Evolutionary conservation across 2,329 filamentous ascomycete species (phyloP).

Genomic region (Aspergillus fijiensis): DNA sequence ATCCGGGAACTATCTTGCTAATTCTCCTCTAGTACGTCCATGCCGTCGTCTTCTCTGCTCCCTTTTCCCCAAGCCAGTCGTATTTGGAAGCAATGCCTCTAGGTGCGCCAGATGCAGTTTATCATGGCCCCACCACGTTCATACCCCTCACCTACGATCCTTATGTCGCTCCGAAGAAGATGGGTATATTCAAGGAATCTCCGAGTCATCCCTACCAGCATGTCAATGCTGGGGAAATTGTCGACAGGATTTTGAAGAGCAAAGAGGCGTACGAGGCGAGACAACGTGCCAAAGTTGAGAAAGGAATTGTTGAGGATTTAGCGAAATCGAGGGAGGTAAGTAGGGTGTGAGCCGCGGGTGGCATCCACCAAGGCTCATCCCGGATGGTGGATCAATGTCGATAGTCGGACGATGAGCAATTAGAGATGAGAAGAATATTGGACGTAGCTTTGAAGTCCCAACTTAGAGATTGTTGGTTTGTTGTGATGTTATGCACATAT

Average conservation of each 20-base stretch:
- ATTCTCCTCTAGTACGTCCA: slow-evolving; percentile 68
- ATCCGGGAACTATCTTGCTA: background rate
- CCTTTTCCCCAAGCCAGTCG: slow-evolving; percentile 75
- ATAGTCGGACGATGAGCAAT: background rate
- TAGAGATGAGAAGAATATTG: background rate
- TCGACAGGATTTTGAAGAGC: slow-evolving; percentile 83
- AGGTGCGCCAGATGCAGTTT: slow-evolving; percentile 74
- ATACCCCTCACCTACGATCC: slow-evolving; percentile 76
- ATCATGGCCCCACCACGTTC: slow-evolving; percentile 94
- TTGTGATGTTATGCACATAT: background rate
- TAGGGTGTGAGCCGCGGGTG: background rate
- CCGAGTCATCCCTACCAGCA: slow-evolving; percentile 74
- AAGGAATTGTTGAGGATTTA: slow-evolving; percentile 72
- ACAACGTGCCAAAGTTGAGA: slow-evolving; percentile 85
- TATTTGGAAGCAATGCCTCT: slow-evolving; percentile 76
- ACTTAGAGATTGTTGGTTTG: background rate
- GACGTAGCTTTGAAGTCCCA: background rate
- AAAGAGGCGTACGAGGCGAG: slow-evolving; percentile 86
- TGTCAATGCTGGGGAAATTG: slow-evolving; percentile 90
- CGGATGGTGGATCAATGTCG: background rate
- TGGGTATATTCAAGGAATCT: slow-evolving; percentile 83
- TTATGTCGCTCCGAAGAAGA: slow-evolving; percentile 74
- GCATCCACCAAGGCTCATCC: background rate
- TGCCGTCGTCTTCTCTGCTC: slow-evolving; percentile 83
- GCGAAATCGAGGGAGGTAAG: slow-evolving; percentile 59